Conservation (phyloP, 352 stramenopile species). For the Plasmopara muralis region DNA sequence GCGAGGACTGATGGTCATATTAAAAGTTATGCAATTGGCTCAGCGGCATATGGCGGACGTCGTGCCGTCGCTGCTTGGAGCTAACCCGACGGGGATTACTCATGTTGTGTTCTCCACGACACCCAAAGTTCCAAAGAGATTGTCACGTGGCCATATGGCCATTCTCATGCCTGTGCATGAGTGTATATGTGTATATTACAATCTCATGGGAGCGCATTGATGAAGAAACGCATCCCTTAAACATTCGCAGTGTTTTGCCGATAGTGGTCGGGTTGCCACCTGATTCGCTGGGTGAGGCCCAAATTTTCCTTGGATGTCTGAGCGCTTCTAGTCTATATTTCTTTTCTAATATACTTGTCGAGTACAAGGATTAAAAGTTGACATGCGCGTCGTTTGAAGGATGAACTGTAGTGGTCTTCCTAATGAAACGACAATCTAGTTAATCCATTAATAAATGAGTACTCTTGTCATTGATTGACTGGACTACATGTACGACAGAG, state of each 20-base stretch:
- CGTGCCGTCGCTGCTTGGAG: slow-evolving; percentile 62
- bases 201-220: slow-evolving; percentile 45
- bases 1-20: slow-evolving; percentile 85
- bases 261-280: slow-evolving; percentile 60
- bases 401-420: slow-evolving; percentile 33
- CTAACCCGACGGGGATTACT: slow-evolving; percentile 90
- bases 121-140: slow-evolving; percentile 38
- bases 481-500: background rate
- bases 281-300: slow-evolving; percentile 50
- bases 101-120: slow-evolving; percentile 89
- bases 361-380: slow-evolving; percentile 50
- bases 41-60: slow-evolving; percentile 51
- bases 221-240: slow-evolving; percentile 76
- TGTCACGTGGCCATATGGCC: background rate
- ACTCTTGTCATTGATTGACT: slow-evolving; percentile 23
- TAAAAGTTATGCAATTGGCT: slow-evolving; percentile 92
- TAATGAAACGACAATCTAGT: slow-evolving; percentile 79
- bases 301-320: slow-evolving; percentile 61
- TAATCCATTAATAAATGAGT: slow-evolving; percentile 80
- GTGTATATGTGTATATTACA: slow-evolving; percentile 2
- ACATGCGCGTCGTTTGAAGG: slow-evolving; percentile 73
- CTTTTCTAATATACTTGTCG: slow-evolving; percentile 6
- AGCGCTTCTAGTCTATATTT: slow-evolving; percentile 20
- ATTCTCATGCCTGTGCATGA: slow-evolving; percentile 31
- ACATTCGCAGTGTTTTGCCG: slow-evolving; percentile 83